Base-by-base conservation (phyloP, 371 early-diverging fungal genomes). In the Saksenaea oblongispora region DNA sequence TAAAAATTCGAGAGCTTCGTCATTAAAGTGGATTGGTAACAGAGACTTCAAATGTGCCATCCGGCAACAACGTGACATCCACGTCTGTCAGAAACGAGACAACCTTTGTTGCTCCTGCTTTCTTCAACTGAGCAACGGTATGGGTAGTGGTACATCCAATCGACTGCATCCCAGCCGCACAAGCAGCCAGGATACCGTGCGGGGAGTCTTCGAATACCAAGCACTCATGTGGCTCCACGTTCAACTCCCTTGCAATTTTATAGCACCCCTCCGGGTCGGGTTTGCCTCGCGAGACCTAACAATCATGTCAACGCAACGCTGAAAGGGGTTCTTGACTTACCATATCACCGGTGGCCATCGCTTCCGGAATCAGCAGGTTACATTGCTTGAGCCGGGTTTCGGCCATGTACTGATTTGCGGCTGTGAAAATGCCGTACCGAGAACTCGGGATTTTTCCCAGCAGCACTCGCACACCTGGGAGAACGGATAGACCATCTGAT, bases 201-300 rank as follows among this genome's bases (percentile, higher is more conserved):
- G 80, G 87, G 0, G 91, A 89, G 66, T 91, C 91, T 65, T 91
- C 91, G 78, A 90, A 88, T 4, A 90, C 91, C 14, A 91, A 62
- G 61, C 90, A 90, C 8, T 72, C 78, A 28, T 61, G 63, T 0
- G 88, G 70, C 31, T 83, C 78, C 5, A 71, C 54, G 0, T 79
- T 76, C 58, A 91, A 39, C 5, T 62, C 54, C 27, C 64, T 58
- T 4, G 90, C 86, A 0, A 83, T 84, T 22, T 62, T 47, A 53
- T 84, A 61, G 44, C 89, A 91, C 0, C 89, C 86, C 59, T 89
- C 90, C 9, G 89, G 89, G 56, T 84, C 66, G 26, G 89, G 91
- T 41, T 91, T 89, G 0, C 91, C 89, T 17, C 64, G 62, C 11
- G 58, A 62, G 1, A 88, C 63, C 66, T 86, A n/a, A 41, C 24